Evolutionary conservation across 768 basidiomycete genomes (phyloP).

Genomic region (Leccinum subtestaceum): DNA sequence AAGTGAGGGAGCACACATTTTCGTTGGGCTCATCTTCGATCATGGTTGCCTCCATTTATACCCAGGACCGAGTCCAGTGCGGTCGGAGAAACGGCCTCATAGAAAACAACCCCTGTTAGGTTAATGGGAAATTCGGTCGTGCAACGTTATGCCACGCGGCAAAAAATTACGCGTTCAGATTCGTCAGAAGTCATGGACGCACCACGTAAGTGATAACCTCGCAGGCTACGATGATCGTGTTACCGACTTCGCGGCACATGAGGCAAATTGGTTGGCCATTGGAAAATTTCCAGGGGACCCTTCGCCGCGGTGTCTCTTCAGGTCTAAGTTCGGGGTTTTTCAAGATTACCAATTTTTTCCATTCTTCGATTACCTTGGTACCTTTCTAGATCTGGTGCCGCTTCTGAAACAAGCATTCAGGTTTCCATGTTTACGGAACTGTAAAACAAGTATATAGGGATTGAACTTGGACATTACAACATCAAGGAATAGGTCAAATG

Average conservation of each 20-base stretch:
- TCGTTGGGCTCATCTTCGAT: not conserved
- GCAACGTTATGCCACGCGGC: slow-evolving; percentile 8
- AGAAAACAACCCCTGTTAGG: slow-evolving; percentile 11
- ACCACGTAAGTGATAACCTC: slow-evolving; percentile 28
- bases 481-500: not conserved
- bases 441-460: slow-evolving; percentile 7
- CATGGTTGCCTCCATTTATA: slow-evolving; percentile 16
- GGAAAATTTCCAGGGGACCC: slow-evolving; percentile 8
- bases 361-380: slow-evolving; percentile 19
- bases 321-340: slow-evolving; percentile 12
- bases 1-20: slow-evolving; percentile 11
- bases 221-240: slow-evolving; percentile 19
- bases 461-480: slow-evolving; percentile 21
- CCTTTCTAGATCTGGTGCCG: slow-evolving; percentile 2
- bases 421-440: slow-evolving; percentile 7
- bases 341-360: slow-evolving; percentile 18
- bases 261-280: slow-evolving; percentile 5
- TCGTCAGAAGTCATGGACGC: slow-evolving; percentile 7
- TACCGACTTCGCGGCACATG: slow-evolving; percentile 13
- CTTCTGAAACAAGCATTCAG: slow-evolving; percentile 14
- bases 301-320: slow-evolving; percentile 31
- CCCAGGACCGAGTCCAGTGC: not conserved
- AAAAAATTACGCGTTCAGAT: slow-evolving; percentile 14
- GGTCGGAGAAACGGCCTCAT: slow-evolving; percentile 6
- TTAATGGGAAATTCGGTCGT: not conserved